Percentiles rank a stretch among this genome's conserved stretches.
These are phyloP conservation scores for Neolentinus lepideus DNA, from an alignment of 1,284 basidiomycete species.

Conservation along the genomic window DNA sequence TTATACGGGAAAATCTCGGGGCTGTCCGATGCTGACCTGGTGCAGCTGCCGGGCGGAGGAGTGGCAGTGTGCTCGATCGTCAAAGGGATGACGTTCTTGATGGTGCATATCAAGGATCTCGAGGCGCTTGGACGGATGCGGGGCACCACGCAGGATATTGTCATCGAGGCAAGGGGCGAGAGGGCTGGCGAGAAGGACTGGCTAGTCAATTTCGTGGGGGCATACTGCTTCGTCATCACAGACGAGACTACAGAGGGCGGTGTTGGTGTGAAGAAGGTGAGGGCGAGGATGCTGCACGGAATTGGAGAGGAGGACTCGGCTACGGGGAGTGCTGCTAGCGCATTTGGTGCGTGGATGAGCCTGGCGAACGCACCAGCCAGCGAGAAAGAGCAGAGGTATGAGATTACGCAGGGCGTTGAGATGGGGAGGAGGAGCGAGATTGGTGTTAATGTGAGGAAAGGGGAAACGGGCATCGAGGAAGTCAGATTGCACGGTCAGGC, in stretches of 20 bases:
- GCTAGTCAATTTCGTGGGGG: conserved; percentile 16
- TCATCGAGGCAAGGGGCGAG: conserved; percentile 22
- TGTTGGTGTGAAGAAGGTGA: conserved; percentile 17
- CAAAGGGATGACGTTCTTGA: conserved; percentile 37
- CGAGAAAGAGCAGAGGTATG: conserved; percentile 24
- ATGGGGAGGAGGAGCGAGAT: conserved; percentile 38
- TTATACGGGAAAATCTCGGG: conserved; percentile 22
- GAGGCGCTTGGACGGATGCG: conserved; percentile 25
- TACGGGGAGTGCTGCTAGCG: conserved; percentile 38
- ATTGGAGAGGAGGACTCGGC: conserved; percentile 31
- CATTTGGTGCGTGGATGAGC: conserved; percentile 27
- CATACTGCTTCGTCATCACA: conserved; percentile 26
- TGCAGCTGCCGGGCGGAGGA: conserved; percentile 6
- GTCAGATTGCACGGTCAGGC: conserved; percentile 30
- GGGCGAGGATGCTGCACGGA: conserved; percentile 33
- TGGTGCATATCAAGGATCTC: conserved; percentile 29
- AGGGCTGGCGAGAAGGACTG: conserved; percentile 13
- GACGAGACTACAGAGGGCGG: conserved; percentile 12
- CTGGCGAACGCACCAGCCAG: conserved; percentile 26
- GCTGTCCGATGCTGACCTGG: conserved; percentile 18
- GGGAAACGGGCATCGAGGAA: conserved; percentile 14
- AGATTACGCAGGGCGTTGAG: conserved; percentile 35
- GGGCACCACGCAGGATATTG: conserved; percentile 11
- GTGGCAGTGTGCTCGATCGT: conserved; percentile 35
- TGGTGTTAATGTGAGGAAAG: conserved; percentile 26